A percentile compares a stretch with the other conserved stretches of the same genome.
phyloP scores from a whole-genome alignment of 371 early-diverging fungal genomes.

The Mortierella polycephala region DNA sequence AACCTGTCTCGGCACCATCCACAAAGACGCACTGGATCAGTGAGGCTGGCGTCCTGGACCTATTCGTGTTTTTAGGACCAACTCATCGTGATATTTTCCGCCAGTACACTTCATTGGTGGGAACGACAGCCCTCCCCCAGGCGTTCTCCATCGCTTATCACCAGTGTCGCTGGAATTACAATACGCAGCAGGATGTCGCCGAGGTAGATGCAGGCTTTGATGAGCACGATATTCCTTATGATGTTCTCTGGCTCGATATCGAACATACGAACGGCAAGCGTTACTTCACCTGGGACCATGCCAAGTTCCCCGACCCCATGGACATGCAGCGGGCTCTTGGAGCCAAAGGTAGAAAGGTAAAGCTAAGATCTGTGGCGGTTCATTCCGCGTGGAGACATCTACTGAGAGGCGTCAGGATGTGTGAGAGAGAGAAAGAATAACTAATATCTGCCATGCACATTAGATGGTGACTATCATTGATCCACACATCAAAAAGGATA shows the following conservation, averaged over 20 bases:
- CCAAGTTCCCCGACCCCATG: slow-evolving; percentile 90
- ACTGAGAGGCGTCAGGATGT: no score
- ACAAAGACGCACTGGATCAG: slow-evolving; percentile 93
- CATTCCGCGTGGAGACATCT: no score
- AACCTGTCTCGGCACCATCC: slow-evolving; percentile 11
- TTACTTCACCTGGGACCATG: slow-evolving; percentile 91
- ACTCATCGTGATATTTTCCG: slow-evolving; percentile 74
- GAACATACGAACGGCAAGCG: slow-evolving; percentile 93
- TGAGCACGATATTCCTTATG: slow-evolving; percentile 87
- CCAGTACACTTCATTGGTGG: slow-evolving; percentile 83
- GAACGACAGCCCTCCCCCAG: slow-evolving; percentile 88
- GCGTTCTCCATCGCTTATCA: slow-evolving; percentile 93
- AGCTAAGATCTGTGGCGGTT: neutral
- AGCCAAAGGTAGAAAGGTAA: slow-evolving; percentile 80
- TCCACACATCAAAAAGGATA: slow-evolving; percentile 95
- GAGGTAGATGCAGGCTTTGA: slow-evolving; percentile 88
- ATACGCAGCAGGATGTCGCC: slow-evolving; percentile 83
- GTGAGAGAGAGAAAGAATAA: no score
- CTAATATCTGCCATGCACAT: no score
- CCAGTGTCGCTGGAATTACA: slow-evolving; percentile 95
- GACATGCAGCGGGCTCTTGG: slow-evolving; percentile 85
- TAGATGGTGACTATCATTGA: slow-evolving; percentile 95
- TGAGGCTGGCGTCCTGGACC: slow-evolving; percentile 91
- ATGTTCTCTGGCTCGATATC: slow-evolving; percentile 96
- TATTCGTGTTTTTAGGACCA: slow-evolving; percentile 92